phyloP scores from a whole-genome alignment of 345 rosid species.

The Mercurialis annua region DNA sequence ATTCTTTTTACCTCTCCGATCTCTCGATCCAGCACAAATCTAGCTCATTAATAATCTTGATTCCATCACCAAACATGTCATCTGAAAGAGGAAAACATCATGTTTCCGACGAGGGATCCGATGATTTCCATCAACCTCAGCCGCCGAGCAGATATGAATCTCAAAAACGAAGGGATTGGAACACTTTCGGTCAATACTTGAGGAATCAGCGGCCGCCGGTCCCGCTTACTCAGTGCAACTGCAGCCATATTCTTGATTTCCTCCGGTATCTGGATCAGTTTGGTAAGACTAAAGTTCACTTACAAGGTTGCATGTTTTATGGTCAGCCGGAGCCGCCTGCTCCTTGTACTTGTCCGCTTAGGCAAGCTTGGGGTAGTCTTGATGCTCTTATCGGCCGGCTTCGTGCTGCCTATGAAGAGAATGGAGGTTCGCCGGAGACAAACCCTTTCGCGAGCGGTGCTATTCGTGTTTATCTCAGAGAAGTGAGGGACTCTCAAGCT shows the following conservation, averaged over 20 bases:
- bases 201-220: constrained; percentile 70
- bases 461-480: constrained; percentile 67
- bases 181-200: constrained; percentile 71
- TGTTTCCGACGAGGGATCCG: constrained; percentile 31
- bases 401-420: constrained; percentile 85
- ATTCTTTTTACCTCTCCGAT: constrained; percentile 14
- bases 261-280: constrained; percentile 75
- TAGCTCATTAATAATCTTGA: not conserved
- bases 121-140: constrained; percentile 19
- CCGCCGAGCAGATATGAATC: constrained; percentile 77
- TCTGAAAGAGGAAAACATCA: constrained; percentile 46
- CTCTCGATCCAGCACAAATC: not conserved
- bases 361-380: constrained; percentile 93
- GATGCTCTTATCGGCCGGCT: constrained; percentile 90
- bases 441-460: constrained; percentile 80
- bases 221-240: constrained; percentile 55
- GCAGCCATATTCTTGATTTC: constrained; percentile 65
- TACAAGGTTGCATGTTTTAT: constrained; percentile 70
- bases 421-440: constrained; percentile 71
- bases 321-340: constrained; percentile 94
- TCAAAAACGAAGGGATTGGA: constrained; percentile 80
- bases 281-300: constrained; percentile 80
- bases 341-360: constrained; percentile 78
- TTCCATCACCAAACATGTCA: constrained; percentile 29
- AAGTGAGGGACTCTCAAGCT: constrained; percentile 77